phyloP scores from a whole-genome alignment of 768 basidiomycete species.

The Chalciporus sphaerocephalus region DNA sequence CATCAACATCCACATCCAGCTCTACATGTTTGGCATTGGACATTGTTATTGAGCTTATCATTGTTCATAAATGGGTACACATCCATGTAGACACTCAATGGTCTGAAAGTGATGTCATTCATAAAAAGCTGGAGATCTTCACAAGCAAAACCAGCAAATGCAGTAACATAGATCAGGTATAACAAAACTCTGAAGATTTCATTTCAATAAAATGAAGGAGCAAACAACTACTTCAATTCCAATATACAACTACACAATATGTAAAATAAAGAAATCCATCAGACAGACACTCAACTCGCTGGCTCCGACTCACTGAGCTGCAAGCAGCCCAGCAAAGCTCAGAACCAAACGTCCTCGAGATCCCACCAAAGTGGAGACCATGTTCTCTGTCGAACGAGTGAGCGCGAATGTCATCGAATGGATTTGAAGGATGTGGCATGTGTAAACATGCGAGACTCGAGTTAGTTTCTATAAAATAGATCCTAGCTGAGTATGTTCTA shows the following conservation, averaged over 20 bases:
- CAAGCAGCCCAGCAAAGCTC: slow-evolving; percentile 26
- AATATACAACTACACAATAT: background rate
- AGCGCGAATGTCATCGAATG: slow-evolving; percentile 64
- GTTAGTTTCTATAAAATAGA: slow-evolving; percentile 79
- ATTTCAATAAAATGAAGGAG: no score
- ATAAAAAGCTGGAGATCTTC: no score
- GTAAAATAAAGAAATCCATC: slow-evolving; percentile 42
- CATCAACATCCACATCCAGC: no score
- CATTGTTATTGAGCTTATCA: no score
- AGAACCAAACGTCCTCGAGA: slow-evolving; percentile 65
- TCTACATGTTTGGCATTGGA: no score
- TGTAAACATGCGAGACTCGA: slow-evolving; percentile 76
- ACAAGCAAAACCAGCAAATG: no score
- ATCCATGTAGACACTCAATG: no score
- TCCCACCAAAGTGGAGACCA: slow-evolving; percentile 32
- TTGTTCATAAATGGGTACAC: no score
- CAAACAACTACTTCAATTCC: background rate
- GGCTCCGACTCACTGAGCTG: slow-evolving; percentile 31
- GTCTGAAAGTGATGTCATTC: no score
- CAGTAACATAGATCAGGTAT: no score
- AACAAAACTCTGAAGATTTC: no score
- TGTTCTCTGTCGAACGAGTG: slow-evolving; percentile 69
- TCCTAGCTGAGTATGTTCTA: slow-evolving; percentile 79
- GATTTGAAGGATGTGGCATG: slow-evolving; percentile 70
- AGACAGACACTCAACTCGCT: slow-evolving; percentile 61